Conservation (phyloP, 305 asterid genomes). For the Caryopteris hybrid region DNA sequence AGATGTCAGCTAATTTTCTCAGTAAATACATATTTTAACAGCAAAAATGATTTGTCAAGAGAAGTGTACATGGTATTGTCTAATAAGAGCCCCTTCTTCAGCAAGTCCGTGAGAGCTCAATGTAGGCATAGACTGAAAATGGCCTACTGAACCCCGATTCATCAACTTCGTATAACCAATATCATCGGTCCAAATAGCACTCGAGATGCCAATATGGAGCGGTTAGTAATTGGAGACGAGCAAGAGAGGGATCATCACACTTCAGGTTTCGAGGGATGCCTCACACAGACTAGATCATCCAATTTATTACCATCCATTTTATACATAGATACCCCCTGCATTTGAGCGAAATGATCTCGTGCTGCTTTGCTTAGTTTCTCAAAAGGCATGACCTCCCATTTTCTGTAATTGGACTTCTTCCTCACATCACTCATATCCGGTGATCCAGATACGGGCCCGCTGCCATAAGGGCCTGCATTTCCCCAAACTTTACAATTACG, state of each 20-base stretch:
- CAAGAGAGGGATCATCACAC: slow-evolving; percentile 6
- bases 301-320: slow-evolving; percentile 94
- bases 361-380: slow-evolving; percentile 59
- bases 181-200: not conserved
- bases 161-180: not conserved
- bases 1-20: not conserved
- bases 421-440: slow-evolving; percentile 64
- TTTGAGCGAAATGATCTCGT: slow-evolving; percentile 51
- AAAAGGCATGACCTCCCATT: slow-evolving; percentile 81
- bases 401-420: slow-evolving; percentile 74
- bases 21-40: slow-evolving; percentile 1
- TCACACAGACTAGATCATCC: slow-evolving; percentile 92
- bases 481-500: slow-evolving; percentile 94
- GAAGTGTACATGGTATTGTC: not conserved
- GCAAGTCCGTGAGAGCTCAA: not conserved
- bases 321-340: slow-evolving; percentile 82
- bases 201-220: no score
- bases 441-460: slow-evolving; percentile 78
- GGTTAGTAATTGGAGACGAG: not conserved
- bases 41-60: not conserved
- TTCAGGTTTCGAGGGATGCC: slow-evolving; percentile 41
- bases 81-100: not conserved
- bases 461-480: slow-evolving; percentile 58
- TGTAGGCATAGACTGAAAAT: not conserved
- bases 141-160: not conserved